phyloP scores from a whole-genome alignment of 805 yeast genomes.

The Jamesozyma spencerorum region DNA sequence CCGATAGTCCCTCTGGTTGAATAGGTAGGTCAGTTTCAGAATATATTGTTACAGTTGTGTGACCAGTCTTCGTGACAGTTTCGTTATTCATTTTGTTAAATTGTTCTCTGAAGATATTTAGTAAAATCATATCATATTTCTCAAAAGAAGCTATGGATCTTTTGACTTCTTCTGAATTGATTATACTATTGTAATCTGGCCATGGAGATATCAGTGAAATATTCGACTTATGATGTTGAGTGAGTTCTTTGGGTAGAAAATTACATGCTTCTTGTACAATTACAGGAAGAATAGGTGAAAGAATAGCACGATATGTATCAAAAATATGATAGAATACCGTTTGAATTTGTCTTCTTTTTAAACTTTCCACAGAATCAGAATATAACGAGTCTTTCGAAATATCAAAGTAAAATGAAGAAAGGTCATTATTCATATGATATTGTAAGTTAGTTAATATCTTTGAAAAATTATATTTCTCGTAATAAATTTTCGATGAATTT shows the following conservation, averaged over 20 bases:
- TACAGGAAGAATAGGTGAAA: slow-evolving; percentile 78
- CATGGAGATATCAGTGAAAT: slow-evolving; percentile 9
- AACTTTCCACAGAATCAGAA: slow-evolving; percentile 45
- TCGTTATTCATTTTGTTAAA: slow-evolving; percentile 14
- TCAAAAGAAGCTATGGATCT: slow-evolving; percentile 9
- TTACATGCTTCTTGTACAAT: slow-evolving; percentile 87
- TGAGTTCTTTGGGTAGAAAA: slow-evolving; percentile 32
- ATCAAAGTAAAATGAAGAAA: slow-evolving; percentile 82
- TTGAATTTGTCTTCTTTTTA: slow-evolving; percentile 37
- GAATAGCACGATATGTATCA: slow-evolving; percentile 49
- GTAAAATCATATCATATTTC: slow-evolving; percentile 12
- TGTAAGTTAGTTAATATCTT: slow-evolving; percentile 59
- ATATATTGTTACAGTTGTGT: slow-evolving; percentile 25
- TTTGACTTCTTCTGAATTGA: background rate
- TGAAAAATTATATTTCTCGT: slow-evolving; percentile 54
- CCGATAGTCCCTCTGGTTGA: slow-evolving; percentile 39
- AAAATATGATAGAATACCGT: slow-evolving; percentile 56
- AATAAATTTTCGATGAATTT: slow-evolving; percentile 35
- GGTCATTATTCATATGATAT: slow-evolving; percentile 60
- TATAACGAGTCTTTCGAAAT: slow-evolving; percentile 78
- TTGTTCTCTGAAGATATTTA: slow-evolving; percentile 14
- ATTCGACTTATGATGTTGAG: slow-evolving; percentile 15
- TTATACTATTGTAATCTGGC: slow-evolving; percentile 1
- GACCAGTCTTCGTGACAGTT: slow-evolving; percentile 18
- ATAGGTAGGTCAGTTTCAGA: slow-evolving; percentile 9